These are phyloP conservation scores for Amborella trichopoda DNA, from an alignment of 164 flowering plant genomes.

Conservation along the genomic window DNA sequence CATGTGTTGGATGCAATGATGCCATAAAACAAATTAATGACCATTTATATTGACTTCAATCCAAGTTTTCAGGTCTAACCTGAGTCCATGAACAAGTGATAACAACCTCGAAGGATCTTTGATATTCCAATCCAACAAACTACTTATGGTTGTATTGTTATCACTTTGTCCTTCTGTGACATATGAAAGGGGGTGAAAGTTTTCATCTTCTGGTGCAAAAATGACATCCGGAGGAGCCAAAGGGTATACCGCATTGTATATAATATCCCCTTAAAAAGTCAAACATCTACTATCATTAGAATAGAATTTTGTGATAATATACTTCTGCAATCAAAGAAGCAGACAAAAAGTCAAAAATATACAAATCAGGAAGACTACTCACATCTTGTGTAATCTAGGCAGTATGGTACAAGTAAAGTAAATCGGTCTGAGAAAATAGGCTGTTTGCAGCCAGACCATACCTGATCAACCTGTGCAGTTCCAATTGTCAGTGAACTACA, in stretches of 20 bases:
- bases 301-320: too few relatives aligned
- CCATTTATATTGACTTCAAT: too few relatives aligned
- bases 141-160: slow-evolving; percentile 16
- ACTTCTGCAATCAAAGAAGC: not conserved
- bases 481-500: not conserved
- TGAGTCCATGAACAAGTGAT: slow-evolving; percentile 52
- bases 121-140: slow-evolving; percentile 57
- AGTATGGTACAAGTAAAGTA: slow-evolving; percentile 63
- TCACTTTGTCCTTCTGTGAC: slow-evolving; percentile 21
- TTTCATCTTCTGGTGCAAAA: slow-evolving; percentile 68
- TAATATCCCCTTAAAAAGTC: slow-evolving; percentile 66
- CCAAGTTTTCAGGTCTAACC: too few relatives aligned
- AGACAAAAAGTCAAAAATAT: not conserved
- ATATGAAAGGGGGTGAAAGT: slow-evolving; percentile 36
- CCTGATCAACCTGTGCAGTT: slow-evolving; percentile 45
- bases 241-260: slow-evolving; percentile 59
- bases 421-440: slow-evolving; percentile 47
- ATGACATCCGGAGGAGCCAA: slow-evolving; percentile 71
- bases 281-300: too few relatives aligned
- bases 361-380: slow-evolving; percentile 6
- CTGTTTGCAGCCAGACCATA: slow-evolving; percentile 68
- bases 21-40: too few relatives aligned
- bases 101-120: slow-evolving; percentile 55
- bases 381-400: slow-evolving; percentile 69
- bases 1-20: too few relatives aligned